These are phyloP conservation scores for Nymphaea thermarum DNA, from an alignment of 164 flowering plant genomes.

Conservation along the genomic window DNA sequence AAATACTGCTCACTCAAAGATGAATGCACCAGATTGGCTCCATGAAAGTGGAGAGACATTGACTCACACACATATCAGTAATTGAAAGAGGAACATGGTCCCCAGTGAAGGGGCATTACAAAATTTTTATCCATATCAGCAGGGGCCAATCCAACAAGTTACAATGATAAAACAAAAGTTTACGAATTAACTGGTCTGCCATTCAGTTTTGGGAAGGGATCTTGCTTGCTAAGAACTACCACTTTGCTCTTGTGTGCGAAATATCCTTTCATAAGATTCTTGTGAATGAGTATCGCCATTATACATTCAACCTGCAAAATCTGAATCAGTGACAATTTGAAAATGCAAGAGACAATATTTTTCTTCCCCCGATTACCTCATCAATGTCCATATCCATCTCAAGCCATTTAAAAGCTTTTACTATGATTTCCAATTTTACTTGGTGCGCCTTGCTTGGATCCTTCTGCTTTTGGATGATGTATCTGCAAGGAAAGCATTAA, in stretches of 20 bases:
- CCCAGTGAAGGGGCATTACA: too few species aligned
- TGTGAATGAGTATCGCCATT: conserved; percentile 76
- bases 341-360: not conserved
- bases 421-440: conserved; percentile 79
- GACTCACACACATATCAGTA: too few species aligned
- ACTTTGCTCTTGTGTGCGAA: conserved; percentile 98
- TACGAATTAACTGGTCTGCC: conserved; percentile 72
- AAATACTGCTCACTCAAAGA: too few species aligned
- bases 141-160: too few species aligned
- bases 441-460: conserved; percentile 94
- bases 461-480: conserved; percentile 78
- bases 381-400: conserved; percentile 92
- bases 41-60: too few species aligned
- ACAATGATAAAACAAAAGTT: too few species aligned
- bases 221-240: conserved; percentile 91
- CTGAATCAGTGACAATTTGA: not conserved
- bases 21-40: too few species aligned
- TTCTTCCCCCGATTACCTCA: conserved; percentile 39
- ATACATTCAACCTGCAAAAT: conserved; percentile 84
- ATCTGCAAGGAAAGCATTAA: conserved; percentile 25
- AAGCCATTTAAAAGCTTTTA: conserved; percentile 88
- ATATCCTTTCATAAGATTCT: conserved; percentile 94
- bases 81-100: too few species aligned
- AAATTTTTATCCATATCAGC: too few species aligned
- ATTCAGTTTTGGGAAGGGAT: conserved; percentile 81